Evolutionary conservation across 257 asterid genomes (phyloP).

Genomic region (Coffea canephora): DNA sequence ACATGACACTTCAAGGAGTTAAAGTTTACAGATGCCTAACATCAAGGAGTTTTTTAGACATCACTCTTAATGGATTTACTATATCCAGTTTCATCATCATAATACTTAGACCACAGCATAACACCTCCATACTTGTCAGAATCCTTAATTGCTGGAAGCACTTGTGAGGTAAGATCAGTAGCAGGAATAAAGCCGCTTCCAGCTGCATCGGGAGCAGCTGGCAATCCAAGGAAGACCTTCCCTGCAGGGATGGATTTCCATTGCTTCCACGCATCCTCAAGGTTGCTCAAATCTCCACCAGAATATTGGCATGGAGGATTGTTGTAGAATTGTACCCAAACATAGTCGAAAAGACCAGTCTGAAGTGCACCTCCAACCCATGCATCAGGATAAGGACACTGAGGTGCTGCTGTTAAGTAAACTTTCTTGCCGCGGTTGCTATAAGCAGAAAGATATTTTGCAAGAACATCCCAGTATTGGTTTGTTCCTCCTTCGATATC

Average conservation of each 20-base stretch:
- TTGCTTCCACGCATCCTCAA: conserved; percentile 34
- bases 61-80: conserved; percentile 22
- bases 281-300: conserved; percentile 18
- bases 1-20: neutral
- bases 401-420: conserved; percentile 51
- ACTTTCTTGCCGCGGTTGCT: conserved; percentile 41
- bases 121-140: conserved; percentile 29
- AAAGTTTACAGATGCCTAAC: neutral
- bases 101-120: conserved; percentile 30
- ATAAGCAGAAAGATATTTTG: conserved; percentile 26
- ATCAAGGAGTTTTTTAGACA: neutral
- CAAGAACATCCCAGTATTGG: conserved; percentile 47
- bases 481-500: conserved; percentile 44
- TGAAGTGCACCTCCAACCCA: conserved; percentile 38
- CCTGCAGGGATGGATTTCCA: conserved; percentile 24
- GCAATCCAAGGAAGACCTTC: conserved; percentile 27
- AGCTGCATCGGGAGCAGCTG: conserved; percentile 30
- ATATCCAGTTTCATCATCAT: conserved; percentile 26
- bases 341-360: conserved; percentile 44
- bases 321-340: conserved; percentile 48
- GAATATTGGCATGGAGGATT: conserved; percentile 42
- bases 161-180: conserved; percentile 15
- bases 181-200: conserved; percentile 36
- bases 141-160: conserved; percentile 20
- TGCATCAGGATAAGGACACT: conserved; percentile 50